Conservation (phyloP, 2,329 filamentous ascomycete genomes). For the Neopestalotiopsis sp. region DNA sequence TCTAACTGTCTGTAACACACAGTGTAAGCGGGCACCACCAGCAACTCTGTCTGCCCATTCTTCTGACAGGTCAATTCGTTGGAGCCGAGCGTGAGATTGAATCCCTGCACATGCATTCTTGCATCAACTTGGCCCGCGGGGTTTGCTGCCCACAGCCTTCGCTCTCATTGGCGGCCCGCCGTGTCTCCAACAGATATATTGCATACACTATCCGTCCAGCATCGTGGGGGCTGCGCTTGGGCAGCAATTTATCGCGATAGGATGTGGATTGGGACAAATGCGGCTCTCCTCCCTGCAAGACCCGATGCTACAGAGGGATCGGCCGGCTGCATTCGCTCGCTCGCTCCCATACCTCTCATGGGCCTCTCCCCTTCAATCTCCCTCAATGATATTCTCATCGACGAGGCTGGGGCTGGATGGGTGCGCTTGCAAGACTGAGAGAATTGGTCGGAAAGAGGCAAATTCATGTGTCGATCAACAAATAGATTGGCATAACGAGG, state of each 20-base stretch:
- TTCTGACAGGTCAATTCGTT: not conserved
- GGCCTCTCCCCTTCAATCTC: too few species aligned
- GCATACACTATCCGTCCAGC: not conserved
- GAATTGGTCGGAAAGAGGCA: too few species aligned
- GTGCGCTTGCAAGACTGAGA: too few species aligned
- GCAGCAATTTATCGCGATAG: not conserved
- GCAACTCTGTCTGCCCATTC: not conserved
- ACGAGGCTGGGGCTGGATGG: too few species aligned
- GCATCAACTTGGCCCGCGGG: not conserved
- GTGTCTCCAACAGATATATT: slow-evolving; percentile 1
- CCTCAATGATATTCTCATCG: too few species aligned
- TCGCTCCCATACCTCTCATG: not conserved
- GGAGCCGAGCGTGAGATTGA: not conserved
- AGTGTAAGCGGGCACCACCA: too few species aligned
- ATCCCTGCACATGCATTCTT: not conserved
- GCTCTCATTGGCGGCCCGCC: not conserved
- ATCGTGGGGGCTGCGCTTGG: slow-evolving; percentile 2
- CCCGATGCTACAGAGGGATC: not conserved
- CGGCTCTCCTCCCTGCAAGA: not conserved
- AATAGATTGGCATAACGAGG: too few species aligned
- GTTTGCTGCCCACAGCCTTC: not conserved
- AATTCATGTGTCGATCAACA: too few species aligned
- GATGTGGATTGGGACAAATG: not conserved
- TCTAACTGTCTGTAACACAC: too few species aligned
- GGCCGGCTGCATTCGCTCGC: not conserved